These are phyloP conservation scores for Ogataea glucozyma DNA, from an alignment of 805 yeast species.

Conservation along the genomic window DNA sequence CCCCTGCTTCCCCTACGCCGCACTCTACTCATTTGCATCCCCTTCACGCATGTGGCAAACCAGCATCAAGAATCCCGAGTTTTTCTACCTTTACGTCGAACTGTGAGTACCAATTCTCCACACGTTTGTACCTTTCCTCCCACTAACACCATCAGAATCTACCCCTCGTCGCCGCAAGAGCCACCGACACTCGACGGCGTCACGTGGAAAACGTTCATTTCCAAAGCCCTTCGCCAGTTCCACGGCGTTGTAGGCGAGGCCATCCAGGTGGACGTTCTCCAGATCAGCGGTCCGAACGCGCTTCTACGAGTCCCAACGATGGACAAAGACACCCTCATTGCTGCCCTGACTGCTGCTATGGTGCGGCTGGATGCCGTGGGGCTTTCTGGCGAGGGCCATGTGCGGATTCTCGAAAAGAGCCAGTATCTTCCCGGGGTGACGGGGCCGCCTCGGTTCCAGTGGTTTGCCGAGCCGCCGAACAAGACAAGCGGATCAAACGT, in stretches of 20 bases:
- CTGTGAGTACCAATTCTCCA: conserved; percentile 14
- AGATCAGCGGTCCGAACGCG: conserved; percentile 9
- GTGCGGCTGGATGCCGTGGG: conserved; percentile 16
- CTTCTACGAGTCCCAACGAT: conserved; percentile 26
- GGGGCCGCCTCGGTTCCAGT: conserved; percentile 26
- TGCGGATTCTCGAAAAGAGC: conserved; percentile 19
- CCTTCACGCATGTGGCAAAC: conserved; percentile 9
- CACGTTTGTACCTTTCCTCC: too few species aligned
- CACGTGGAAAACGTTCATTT: conserved; percentile 31
- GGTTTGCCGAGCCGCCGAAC: conserved; percentile 18
- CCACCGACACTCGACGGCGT: conserved; percentile 16
- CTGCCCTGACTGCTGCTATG: conserved; percentile 20
- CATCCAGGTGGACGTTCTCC: conserved; percentile 29
- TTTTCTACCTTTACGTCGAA: conserved; percentile 17
- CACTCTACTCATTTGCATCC: too few species aligned
- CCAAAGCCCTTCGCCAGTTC: conserved; percentile 23
- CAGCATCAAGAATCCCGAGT: conserved; percentile 17
- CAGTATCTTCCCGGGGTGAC: conserved; percentile 28
- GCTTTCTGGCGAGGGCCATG: conserved; percentile 8
- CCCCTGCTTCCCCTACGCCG: too few species aligned
- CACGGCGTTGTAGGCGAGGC: conserved; percentile 33
- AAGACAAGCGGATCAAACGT: too few species aligned
- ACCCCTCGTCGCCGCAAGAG: neutral
- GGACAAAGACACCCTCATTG: conserved; percentile 22
- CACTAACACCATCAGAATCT: conserved; percentile 2